Conservation (phyloP, 352 stramenopile species). For the Phytophthora vignae region DNA sequence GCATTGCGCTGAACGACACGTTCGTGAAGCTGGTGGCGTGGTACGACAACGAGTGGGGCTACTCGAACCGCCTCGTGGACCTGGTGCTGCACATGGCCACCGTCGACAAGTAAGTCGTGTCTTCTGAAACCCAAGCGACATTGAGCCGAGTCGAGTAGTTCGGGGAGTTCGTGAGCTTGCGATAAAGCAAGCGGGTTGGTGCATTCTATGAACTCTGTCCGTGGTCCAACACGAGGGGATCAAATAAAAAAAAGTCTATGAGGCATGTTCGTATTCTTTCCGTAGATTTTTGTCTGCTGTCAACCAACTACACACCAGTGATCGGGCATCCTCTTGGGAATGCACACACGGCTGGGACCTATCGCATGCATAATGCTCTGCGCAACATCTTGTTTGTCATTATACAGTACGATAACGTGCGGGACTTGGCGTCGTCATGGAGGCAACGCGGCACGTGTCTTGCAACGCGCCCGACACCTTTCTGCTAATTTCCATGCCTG, state of each 20-base stretch:
- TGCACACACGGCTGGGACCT: too few species aligned
- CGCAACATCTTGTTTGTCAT: too few species aligned
- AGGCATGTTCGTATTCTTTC: constrained; percentile 8
- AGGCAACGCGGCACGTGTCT: too few species aligned
- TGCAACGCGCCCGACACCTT: too few species aligned
- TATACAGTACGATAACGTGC: too few species aligned
- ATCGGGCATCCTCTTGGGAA: too few species aligned
- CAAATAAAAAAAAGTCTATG: constrained; percentile 21
- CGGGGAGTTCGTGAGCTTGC: constrained; percentile 11
- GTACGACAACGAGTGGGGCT: constrained; percentile 99
- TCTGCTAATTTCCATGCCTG: too few species aligned
- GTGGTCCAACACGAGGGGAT: too few species aligned
- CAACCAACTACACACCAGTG: too few species aligned
- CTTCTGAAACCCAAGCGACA: constrained; percentile 4
- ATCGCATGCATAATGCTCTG: too few species aligned
- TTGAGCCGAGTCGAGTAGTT: not conserved
- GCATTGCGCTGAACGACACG: constrained; percentile 91
- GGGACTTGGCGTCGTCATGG: too few species aligned
- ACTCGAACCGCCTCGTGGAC: constrained; percentile 97
- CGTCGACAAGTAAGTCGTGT: constrained; percentile 18
- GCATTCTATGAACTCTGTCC: constrained; percentile 19
- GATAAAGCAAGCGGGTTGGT: constrained; percentile 24
- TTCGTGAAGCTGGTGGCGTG: constrained; percentile 99
- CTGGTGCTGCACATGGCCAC: constrained; percentile 94
- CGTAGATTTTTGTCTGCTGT: constrained; percentile 8